These are phyloP conservation scores for Aethionema arabicum DNA, from an alignment of 345 rosid genomes.

Conservation along the genomic window DNA sequence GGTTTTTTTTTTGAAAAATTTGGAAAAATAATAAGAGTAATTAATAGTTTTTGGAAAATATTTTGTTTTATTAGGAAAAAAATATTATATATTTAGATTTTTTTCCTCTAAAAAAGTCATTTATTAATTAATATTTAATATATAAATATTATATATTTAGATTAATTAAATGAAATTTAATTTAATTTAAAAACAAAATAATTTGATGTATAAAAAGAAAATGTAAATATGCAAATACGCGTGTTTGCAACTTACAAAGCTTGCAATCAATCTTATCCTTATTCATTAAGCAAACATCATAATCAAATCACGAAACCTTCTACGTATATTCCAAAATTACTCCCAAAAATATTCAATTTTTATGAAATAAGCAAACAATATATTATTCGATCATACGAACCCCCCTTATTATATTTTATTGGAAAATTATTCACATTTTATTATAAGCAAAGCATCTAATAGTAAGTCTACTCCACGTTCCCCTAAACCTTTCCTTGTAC, in stretches of 20 bases:
- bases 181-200: too few relatives aligned
- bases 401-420: too few relatives aligned
- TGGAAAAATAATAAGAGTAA: too few relatives aligned
- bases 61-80: background rate
- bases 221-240: slow-evolving; percentile 9
- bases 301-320: slow-evolving; percentile 29
- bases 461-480: slow-evolving; percentile 24
- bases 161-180: too few relatives aligned
- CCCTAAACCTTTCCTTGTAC: slow-evolving; percentile 25
- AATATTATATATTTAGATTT: too few relatives aligned
- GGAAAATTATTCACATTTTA: too few relatives aligned
- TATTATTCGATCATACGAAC: slow-evolving; percentile 12
- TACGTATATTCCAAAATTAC: slow-evolving; percentile 15
- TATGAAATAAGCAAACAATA: background rate
- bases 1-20: too few relatives aligned
- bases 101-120: too few relatives aligned
- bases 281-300: slow-evolving; percentile 16
- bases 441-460: slow-evolving; percentile 19
- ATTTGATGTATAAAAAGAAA: background rate
- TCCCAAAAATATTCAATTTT: slow-evolving; percentile 9
- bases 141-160: too few relatives aligned
- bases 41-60: too few relatives aligned
- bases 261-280: slow-evolving; percentile 31
- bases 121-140: too few relatives aligned
- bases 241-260: slow-evolving; percentile 16